A percentile compares a stretch with the other conserved stretches of the same genome.
Evolutionary conservation across 2,329 filamentous ascomycete species (phyloP).

Genomic region (Hansfordia pulvinata): DNA sequence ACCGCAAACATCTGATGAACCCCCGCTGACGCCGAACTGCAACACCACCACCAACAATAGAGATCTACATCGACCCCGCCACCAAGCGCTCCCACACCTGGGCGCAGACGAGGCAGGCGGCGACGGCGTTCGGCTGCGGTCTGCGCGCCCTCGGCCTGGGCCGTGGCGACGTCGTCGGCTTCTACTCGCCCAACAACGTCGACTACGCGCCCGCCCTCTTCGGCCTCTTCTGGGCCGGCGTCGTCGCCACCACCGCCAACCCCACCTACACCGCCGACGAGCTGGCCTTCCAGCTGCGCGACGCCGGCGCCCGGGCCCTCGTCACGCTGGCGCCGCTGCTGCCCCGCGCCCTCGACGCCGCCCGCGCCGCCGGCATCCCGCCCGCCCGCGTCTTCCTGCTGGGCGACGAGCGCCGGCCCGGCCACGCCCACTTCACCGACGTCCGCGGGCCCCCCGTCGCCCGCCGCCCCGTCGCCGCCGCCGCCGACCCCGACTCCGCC

Average conservation of each 20-base stretch:
- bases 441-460: conserved; percentile 54
- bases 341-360: conserved; percentile 51
- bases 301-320: conserved; percentile 61
- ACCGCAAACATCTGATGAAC: no score
- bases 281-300: conserved; percentile 70
- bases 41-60: conserved; percentile 28
- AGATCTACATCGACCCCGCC: conserved; percentile 65
- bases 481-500: conserved; percentile 35
- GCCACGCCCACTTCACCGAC: conserved; percentile 58
- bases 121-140: conserved; percentile 67
- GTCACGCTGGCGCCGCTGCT: conserved; percentile 61
- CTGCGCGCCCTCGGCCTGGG: conserved; percentile 69
- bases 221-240: conserved; percentile 74
- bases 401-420: conserved; percentile 51
- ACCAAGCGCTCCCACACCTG: conserved; percentile 59
- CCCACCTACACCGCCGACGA: conserved; percentile 77
- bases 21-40: conserved; percentile 2
- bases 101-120: conserved; percentile 47
- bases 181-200: conserved; percentile 78
- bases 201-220: conserved; percentile 68
- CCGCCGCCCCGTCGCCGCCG: conserved; percentile 39
- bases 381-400: conserved; percentile 63
- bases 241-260: conserved; percentile 73
- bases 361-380: conserved; percentile 54
- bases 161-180: conserved; percentile 68